These are phyloP conservation scores for Fusarium xylarioides DNA, from an alignment of 2,329 filamentous ascomycete genomes.

Conservation along the genomic window DNA sequence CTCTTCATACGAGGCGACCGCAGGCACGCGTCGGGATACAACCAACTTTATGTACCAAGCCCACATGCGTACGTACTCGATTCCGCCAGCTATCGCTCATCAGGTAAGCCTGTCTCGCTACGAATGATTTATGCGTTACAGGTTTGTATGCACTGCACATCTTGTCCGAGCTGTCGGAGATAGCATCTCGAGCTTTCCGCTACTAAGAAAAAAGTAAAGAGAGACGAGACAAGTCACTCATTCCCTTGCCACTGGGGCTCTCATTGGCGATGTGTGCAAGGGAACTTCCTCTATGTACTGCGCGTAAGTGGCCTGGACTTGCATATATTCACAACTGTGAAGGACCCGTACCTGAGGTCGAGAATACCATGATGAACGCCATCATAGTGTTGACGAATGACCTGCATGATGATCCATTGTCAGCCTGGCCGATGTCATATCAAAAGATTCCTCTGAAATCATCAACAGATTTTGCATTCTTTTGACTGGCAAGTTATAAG, in stretches of 20 bases:
- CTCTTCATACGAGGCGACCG: constrained; percentile 35
- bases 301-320: constrained; percentile 17
- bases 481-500: constrained; percentile 2
- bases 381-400: constrained; percentile 7
- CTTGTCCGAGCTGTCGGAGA: constrained; percentile 20
- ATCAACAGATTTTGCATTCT: constrained; percentile 9
- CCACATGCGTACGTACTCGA: constrained; percentile 30
- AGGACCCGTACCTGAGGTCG: constrained; percentile 6
- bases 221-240: constrained; percentile 23
- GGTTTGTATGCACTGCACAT: constrained; percentile 1
- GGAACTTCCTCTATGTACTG: constrained; percentile 8
- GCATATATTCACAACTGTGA: constrained; percentile 1
- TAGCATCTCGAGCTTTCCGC: constrained; percentile 8
- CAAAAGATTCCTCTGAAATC: not conserved
- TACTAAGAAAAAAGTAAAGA: not conserved
- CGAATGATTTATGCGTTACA: not conserved
- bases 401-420: not conserved
- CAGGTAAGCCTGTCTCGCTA: constrained; percentile 22
- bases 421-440: not conserved
- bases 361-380: constrained; percentile 21
- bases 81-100: constrained; percentile 32
- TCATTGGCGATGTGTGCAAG: constrained; percentile 17
- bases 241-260: not conserved
- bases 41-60: constrained; percentile 24
- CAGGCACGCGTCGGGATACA: constrained; percentile 29